Conservation (phyloP, 768 basidiomycete genomes). For the Mycena albidolilacea region DNA sequence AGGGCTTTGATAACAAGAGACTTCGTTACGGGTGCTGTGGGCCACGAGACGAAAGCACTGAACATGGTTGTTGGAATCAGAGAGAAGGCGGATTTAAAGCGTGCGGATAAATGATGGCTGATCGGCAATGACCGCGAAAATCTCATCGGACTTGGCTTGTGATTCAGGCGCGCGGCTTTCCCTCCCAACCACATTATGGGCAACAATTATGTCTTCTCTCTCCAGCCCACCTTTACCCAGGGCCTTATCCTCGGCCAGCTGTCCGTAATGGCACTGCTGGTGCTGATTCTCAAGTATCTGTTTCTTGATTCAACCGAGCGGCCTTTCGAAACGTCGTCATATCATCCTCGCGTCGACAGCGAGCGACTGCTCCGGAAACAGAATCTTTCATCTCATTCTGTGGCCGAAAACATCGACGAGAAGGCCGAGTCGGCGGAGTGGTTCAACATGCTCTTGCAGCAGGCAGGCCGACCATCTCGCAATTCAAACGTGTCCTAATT, state of each 20-base stretch:
- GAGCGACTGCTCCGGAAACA: constrained; percentile 60
- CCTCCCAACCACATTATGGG: constrained; percentile 55
- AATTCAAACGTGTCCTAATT: constrained; percentile 25
- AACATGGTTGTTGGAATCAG: constrained; percentile 22
- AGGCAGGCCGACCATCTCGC: constrained; percentile 63
- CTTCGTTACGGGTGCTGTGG: constrained; percentile 63
- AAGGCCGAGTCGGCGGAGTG: constrained; percentile 87
- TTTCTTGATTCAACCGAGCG: constrained; percentile 87
- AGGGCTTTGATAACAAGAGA: constrained; percentile 62
- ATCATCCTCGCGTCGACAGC: constrained; percentile 71
- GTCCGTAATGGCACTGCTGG: constrained; percentile 84
- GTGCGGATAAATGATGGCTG: too few species aligned
- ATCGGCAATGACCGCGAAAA: background rate
- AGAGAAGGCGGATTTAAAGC: too few species aligned
- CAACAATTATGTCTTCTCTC: constrained; percentile 75
- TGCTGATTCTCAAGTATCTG: constrained; percentile 92
- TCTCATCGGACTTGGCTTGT: background rate
- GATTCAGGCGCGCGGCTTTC: background rate
- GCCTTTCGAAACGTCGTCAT: constrained; percentile 68
- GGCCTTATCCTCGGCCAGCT: constrained; percentile 94
- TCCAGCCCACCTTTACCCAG: constrained; percentile 94
- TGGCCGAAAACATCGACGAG: constrained; percentile 42
- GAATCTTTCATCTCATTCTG: constrained; percentile 44
- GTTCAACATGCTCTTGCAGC: constrained; percentile 89
- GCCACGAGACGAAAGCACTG: constrained; percentile 60